Evolutionary conservation across 352 stramenopile species (phyloP).

Genomic region (Thalassiosira gravida): DNA sequence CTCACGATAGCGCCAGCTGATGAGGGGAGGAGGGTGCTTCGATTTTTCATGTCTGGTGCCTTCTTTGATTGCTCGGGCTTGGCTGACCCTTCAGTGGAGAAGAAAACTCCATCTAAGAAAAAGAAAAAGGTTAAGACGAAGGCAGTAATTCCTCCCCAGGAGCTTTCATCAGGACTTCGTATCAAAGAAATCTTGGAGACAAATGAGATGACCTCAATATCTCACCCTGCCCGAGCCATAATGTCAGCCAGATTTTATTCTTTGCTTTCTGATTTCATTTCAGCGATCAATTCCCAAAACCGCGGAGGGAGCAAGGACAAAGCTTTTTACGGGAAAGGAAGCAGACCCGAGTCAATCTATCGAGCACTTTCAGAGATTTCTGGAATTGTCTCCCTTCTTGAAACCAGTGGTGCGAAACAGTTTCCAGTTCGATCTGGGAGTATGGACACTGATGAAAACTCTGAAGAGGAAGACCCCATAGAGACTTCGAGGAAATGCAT

Average conservation of each 20-base stretch:
- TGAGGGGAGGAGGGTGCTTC: slow-evolving; percentile 28
- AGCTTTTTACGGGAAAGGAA: slow-evolving; percentile 20
- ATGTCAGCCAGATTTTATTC: slow-evolving; percentile 76
- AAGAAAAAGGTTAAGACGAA: slow-evolving; percentile 64
- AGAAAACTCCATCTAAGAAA: slow-evolving; percentile 32
- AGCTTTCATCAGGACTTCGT: slow-evolving; percentile 37
- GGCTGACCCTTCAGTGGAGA: not conserved
- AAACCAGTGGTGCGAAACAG: slow-evolving; percentile 35
- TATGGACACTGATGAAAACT: slow-evolving; percentile 15
- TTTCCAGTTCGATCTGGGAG: slow-evolving; percentile 2
- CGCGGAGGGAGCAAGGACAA: slow-evolving; percentile 21
- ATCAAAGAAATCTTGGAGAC: slow-evolving; percentile 41
- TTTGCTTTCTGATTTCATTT: slow-evolving; percentile 67
- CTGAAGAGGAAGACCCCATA: slow-evolving; percentile 12
- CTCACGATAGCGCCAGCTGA: slow-evolving; percentile 33
- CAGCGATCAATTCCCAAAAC: slow-evolving; percentile 24
- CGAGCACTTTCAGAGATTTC: slow-evolving; percentile 42
- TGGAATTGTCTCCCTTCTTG: slow-evolving; percentile 34
- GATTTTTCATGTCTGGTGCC: slow-evolving; percentile 73
- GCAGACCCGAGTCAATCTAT: slow-evolving; percentile 41
- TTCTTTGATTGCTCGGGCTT: slow-evolving; percentile 74
- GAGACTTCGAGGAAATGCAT: slow-evolving; percentile 32
- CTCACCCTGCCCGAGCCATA: slow-evolving; percentile 44
- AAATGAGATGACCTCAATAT: slow-evolving; percentile 26
- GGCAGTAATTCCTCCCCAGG: slow-evolving; percentile 8